Evolutionary conservation across 1,284 basidiomycete species (phyloP), one percentile per base, ranked within the genome.

Genomic region (Fistulinella cinereoalba): DNA sequence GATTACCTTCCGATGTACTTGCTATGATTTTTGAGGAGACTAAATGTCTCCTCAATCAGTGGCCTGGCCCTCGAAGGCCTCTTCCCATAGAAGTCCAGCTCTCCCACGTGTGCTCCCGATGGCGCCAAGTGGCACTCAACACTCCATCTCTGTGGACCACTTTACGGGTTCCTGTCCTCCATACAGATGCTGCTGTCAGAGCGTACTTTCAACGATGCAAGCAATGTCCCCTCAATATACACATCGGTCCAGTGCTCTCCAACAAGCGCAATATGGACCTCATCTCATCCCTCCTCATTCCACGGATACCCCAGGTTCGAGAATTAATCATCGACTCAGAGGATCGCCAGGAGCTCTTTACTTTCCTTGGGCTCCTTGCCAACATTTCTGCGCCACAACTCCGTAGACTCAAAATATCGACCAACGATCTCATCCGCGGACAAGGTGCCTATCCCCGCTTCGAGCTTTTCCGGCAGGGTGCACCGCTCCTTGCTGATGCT

Each of bases 21-120:
- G 66, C 65, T 11, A 67, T 64, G 50, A 53, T 64, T 31, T 64
- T 64, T 21, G 64, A 64, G 36, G 65, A 64, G 42, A 57, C 60
- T 39, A 63, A 62, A 13, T 47, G 53, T 43, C 50, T 62, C 15
- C 61, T 66, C 44, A 52, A 51, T 33, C 49, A 49, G n/a, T 67
- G 65, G 64, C 43, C 51, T 3, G 61, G 55, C 36, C 42, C 59
- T 37, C 58, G 50, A 43, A 61, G 60, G 44, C 64, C 65, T 23
- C 59, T 67, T 28, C 65, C 66, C 18, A 43, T 53, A 42, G 62
- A 64, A 52, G 64, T 64, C 10, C 62, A 66, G 47, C 61, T 64
- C 39, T 64, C 62, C 29, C 62, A 64, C 37, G 62, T 64, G 16
- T 68, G 58, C 19, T 46, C 57, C 27, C 51, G 56, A 25, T 64